Evolutionary conservation across 2,329 filamentous ascomycete species (phyloP).

Genomic region (Trichoderma sp.): DNA sequence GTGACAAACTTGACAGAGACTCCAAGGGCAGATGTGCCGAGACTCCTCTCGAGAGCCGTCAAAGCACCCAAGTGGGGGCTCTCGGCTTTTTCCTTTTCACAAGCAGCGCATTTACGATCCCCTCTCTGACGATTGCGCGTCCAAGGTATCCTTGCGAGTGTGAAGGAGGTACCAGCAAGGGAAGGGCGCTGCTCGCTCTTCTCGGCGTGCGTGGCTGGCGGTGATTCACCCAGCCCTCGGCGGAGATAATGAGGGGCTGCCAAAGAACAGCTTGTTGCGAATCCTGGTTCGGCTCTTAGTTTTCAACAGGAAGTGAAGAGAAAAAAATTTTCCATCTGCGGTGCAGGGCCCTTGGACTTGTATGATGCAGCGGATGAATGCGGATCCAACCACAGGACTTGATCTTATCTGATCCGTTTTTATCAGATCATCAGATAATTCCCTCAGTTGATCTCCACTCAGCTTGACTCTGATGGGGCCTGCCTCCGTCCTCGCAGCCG

Average conservation of each 20-base stretch:
- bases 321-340: conserved; percentile 17
- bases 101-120: background rate
- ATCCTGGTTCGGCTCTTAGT: background rate
- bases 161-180: conserved; percentile 12
- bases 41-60: background rate
- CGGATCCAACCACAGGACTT: conserved; percentile 28
- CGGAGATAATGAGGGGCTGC: conserved; percentile 15
- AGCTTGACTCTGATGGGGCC: conserved; percentile 18
- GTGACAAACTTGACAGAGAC: background rate
- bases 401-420: conserved; percentile 51
- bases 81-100: conserved; percentile 3
- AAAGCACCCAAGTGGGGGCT: conserved; percentile 8
- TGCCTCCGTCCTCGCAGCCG: conserved; percentile 27
- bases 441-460: conserved; percentile 46
- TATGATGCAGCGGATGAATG: conserved; percentile 15
- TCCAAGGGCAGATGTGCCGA: conserved; percentile 2
- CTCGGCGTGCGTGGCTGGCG: conserved; percentile 7
- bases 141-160: background rate
- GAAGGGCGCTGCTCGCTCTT: conserved; percentile 1
- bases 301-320: background rate
- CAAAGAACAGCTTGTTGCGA: background rate
- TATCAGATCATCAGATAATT: conserved; percentile 62
- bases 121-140: conserved; percentile 12
- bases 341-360: conserved; percentile 5
- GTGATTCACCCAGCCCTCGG: conserved; percentile 13